Percentiles rank a stretch among this genome's conserved stretches.
phyloP scores from a whole-genome alignment of 2,329 filamentous ascomycete genomes.

The Graphium sp. region DNA sequence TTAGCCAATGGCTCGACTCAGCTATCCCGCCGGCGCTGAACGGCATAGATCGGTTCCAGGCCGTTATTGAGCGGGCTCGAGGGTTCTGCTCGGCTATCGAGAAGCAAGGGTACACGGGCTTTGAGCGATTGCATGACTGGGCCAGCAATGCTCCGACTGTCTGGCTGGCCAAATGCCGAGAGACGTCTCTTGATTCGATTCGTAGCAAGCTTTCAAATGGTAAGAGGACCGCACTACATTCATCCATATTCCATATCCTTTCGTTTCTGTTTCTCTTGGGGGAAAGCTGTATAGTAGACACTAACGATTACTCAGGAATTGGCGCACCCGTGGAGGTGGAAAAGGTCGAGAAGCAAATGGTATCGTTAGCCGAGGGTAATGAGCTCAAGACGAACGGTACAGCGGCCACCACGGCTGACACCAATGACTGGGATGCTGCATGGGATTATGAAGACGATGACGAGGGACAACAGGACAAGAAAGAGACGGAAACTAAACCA shows the following conservation, averaged over 20 bases:
- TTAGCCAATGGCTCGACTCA: slow-evolving; percentile 57
- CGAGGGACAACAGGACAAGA: slow-evolving; percentile 9
- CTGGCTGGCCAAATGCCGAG: slow-evolving; percentile 75
- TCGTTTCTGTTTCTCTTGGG: neutral
- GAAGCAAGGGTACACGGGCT: slow-evolving; percentile 42
- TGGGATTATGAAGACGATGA: slow-evolving; percentile 53
- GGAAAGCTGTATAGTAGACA: too few relatives aligned
- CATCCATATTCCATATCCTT: neutral
- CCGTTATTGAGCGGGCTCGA: slow-evolving; percentile 45
- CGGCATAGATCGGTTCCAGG: slow-evolving; percentile 56
- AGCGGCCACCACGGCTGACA: slow-evolving; percentile 23
- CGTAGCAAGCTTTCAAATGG: slow-evolving; percentile 51
- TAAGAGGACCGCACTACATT: neutral
- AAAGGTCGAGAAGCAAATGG: slow-evolving; percentile 66
- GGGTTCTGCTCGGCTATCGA: slow-evolving; percentile 49
- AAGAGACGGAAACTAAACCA: slow-evolving; percentile 8
- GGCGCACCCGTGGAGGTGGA: slow-evolving; percentile 57
- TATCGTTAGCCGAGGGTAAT: slow-evolving; percentile 50
- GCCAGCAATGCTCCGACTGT: slow-evolving; percentile 61
- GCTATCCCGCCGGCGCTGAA: slow-evolving; percentile 60
- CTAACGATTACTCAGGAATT: slow-evolving; percentile 18
- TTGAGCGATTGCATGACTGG: slow-evolving; percentile 59
- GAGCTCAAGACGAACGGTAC: slow-evolving; percentile 39
- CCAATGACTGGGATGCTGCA: slow-evolving; percentile 57
- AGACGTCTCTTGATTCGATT: slow-evolving; percentile 60